These are phyloP conservation scores for Azolla pinnata DNA, from an alignment of 75 land plant genomes.

Conservation along the genomic window DNA sequence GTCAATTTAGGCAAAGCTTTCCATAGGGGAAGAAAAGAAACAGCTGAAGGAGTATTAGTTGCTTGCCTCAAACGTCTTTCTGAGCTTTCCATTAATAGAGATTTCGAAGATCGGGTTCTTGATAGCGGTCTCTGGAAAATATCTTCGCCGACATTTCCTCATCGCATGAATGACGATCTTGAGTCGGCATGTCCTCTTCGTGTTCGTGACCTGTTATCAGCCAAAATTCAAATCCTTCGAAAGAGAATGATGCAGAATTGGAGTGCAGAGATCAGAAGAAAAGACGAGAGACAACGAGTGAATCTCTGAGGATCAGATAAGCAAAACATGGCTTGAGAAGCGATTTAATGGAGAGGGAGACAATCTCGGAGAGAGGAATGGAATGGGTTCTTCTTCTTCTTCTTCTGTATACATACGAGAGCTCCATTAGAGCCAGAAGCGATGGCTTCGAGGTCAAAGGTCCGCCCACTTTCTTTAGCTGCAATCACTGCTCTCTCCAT, in stretches of 20 bases:
- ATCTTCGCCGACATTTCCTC: constrained; percentile 28
- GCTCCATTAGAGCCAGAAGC: constrained; percentile 36
- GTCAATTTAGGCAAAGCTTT: too few relatives aligned
- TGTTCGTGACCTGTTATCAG: constrained; percentile 27
- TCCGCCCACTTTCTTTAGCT: too few relatives aligned
- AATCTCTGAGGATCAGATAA: too few relatives aligned
- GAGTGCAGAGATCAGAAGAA: too few relatives aligned
- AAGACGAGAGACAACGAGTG: constrained; percentile 2
- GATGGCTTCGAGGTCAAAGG: constrained; percentile 36
- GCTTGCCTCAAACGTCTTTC: constrained; percentile 24
- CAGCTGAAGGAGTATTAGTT: background rate
- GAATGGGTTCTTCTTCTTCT: constrained; percentile 39
- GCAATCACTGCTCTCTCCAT: too few relatives aligned
- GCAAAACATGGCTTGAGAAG: background rate
- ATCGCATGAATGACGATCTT: constrained; percentile 22
- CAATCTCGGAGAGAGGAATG: too few relatives aligned
- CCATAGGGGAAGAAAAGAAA: too few relatives aligned
- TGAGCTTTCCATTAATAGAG: constrained; percentile 22
- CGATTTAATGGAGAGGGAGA: background rate
- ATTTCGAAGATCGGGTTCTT: constrained; percentile 26
- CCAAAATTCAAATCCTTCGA: too few relatives aligned
- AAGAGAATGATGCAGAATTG: too few relatives aligned
- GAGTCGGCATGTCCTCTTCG: constrained; percentile 42
- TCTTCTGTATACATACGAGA: constrained; percentile 23
- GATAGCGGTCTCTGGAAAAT: constrained; percentile 9